Conservation (phyloP, 768 basidiomycete species). For the Lactarius hatsudake region DNA sequence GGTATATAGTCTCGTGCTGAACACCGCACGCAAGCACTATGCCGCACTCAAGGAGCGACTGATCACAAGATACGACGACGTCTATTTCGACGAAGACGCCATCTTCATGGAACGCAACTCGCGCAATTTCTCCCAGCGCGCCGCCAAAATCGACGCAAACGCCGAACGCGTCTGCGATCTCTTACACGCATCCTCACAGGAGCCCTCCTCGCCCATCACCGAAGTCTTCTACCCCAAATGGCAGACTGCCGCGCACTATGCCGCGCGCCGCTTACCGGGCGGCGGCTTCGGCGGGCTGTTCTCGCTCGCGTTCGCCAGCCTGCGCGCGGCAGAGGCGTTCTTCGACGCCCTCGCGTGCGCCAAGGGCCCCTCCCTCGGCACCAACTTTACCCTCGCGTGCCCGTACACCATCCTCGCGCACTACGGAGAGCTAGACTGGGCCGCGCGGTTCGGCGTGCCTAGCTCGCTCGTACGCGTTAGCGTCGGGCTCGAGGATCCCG, state of each 20-base stretch:
- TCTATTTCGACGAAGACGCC: slow-evolving; percentile 87
- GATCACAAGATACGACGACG: slow-evolving; percentile 67
- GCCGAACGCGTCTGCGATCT: slow-evolving; percentile 80
- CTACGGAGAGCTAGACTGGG: slow-evolving; percentile 89
- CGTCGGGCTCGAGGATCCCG: slow-evolving; percentile 82
- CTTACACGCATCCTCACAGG: slow-evolving; percentile 57
- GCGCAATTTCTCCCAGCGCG: slow-evolving; percentile 79
- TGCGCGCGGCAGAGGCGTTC: slow-evolving; percentile 68
- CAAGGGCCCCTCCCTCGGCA: slow-evolving; percentile 91
- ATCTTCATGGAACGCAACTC: slow-evolving; percentile 99
- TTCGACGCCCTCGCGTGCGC: slow-evolving; percentile 78
- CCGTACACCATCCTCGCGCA: slow-evolving; percentile 94
- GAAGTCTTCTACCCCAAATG: slow-evolving; percentile 91
- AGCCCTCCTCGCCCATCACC: slow-evolving; percentile 46
- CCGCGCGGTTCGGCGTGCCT: slow-evolving; percentile 82
- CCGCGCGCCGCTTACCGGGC: slow-evolving; percentile 49
- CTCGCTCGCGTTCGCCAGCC: slow-evolving; percentile 76
- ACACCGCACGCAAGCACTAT: slow-evolving; percentile 75
- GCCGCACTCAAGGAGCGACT: slow-evolving; percentile 58
- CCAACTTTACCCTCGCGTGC: slow-evolving; percentile 93
- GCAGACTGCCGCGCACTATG: slow-evolving; percentile 67
- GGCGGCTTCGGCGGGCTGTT: slow-evolving; percentile 76
- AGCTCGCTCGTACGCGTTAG: slow-evolving; percentile 80
- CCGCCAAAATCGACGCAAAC: slow-evolving; percentile 75
- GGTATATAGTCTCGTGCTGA: slow-evolving; percentile 76